Evolutionary conservation across 1,139 yeast genomes (phyloP).

Genomic region (Taphrina pruni): DNA sequence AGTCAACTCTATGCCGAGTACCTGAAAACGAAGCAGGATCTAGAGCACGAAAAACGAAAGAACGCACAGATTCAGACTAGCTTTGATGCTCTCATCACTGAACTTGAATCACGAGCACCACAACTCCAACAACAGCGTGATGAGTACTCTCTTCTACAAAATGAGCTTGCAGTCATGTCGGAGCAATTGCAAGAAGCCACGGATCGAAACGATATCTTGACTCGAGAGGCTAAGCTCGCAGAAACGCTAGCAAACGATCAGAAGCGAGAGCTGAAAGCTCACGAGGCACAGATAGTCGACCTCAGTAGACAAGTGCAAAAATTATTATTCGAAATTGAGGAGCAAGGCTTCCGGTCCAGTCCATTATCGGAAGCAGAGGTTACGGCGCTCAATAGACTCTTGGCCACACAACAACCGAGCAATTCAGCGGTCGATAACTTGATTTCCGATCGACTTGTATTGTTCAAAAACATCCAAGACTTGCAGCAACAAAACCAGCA

Average conservation of each 20-base stretch:
- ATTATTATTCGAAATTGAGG: constrained; percentile 69
- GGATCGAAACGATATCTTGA: constrained; percentile 55
- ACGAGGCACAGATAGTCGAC: constrained; percentile 62
- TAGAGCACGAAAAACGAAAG: constrained; percentile 71
- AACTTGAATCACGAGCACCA: constrained; percentile 82
- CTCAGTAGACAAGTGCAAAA: constrained; percentile 79
- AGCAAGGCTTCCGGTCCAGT: constrained; percentile 59
- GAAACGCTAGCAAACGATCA: constrained; percentile 48
- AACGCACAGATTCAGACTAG: constrained; percentile 74
- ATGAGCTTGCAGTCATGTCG: constrained; percentile 61
- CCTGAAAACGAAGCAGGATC: constrained; percentile 64
- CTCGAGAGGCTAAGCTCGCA: constrained; percentile 50
- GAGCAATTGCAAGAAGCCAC: constrained; percentile 57
- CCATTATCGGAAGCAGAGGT: constrained; percentile 67
- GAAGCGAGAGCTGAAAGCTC: constrained; percentile 52
- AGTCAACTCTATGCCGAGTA: constrained; percentile 74
- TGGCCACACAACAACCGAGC: neutral
- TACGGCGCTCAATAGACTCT: constrained; percentile 55
- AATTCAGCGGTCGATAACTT: constrained; percentile 54
- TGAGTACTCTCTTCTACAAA: constrained; percentile 59
- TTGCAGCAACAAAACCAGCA: constrained; percentile 77
- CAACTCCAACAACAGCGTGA: constrained; percentile 70
- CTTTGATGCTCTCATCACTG: constrained; percentile 71
- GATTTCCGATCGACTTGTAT: constrained; percentile 74
- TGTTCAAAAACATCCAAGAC: constrained; percentile 70